A percentile compares a stretch with the other conserved stretches of the same genome.
phyloP scores from a whole-genome alignment of 345 rosid species.

The Erodium maritimum region DNA sequence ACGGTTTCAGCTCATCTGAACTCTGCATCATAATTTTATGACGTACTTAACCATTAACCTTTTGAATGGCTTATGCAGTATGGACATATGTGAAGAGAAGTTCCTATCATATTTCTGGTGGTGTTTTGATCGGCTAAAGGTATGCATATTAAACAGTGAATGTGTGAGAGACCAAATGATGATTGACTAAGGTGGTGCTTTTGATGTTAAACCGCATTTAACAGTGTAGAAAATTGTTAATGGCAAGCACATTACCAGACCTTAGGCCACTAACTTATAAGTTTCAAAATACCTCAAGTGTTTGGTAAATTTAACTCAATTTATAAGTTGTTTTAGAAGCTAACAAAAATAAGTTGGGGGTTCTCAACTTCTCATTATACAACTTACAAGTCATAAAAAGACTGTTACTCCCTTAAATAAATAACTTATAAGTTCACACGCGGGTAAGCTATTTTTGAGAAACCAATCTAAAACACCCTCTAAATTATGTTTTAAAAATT shows the following conservation, averaged over 20 bases:
- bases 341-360: too few relatives aligned
- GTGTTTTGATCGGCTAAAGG: slow-evolving; percentile 89
- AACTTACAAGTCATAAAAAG: too few relatives aligned
- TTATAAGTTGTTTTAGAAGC: too few relatives aligned
- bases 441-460: too few relatives aligned
- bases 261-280: neutral
- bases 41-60: slow-evolving; percentile 1
- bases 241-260: neutral
- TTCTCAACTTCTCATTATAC: too few relatives aligned
- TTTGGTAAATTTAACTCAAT: too few relatives aligned
- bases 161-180: neutral
- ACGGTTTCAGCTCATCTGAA: neutral
- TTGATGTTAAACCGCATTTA: neutral
- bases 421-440: too few relatives aligned
- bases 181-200: neutral
- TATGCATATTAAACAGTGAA: slow-evolving; percentile 6
- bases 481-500: too few relatives aligned
- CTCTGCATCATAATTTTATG: neutral
- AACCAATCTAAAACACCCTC: too few relatives aligned
- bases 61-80: slow-evolving; percentile 37
- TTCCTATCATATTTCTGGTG: slow-evolving; percentile 93
- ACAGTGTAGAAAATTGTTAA: neutral
- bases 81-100: slow-evolving; percentile 70
- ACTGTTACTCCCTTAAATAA: too few relatives aligned
- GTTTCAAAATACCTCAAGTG: too few relatives aligned